These are phyloP conservation scores for Beta corolliflora DNA, from an alignment of 179 eudicot species.

Conservation along the genomic window DNA sequence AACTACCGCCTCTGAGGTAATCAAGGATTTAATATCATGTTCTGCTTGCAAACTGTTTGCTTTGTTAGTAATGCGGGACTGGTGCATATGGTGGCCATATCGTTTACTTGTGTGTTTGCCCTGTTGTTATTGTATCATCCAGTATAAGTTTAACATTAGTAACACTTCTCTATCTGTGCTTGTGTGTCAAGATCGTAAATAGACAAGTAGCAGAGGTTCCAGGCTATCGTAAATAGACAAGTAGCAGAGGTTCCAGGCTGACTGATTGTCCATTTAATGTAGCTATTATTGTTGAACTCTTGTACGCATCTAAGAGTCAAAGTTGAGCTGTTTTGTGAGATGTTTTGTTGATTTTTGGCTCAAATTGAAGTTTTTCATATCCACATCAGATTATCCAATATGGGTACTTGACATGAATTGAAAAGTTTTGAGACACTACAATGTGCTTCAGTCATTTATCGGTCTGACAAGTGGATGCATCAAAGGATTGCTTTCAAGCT, in stretches of 20 bases:
- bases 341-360: background rate
- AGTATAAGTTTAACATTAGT: background rate
- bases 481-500: background rate
- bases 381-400: background rate
- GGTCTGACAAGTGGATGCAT: background rate
- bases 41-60: background rate
- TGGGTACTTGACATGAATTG: background rate
- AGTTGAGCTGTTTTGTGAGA: background rate
- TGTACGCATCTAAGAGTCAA: background rate
- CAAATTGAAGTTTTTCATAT: background rate
- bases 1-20: conserved; percentile 67
- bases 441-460: background rate
- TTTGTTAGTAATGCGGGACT: background rate
- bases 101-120: background rate
- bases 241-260: background rate
- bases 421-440: background rate
- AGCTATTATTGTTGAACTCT: background rate
- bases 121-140: background rate
- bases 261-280: background rate
- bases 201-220: background rate
- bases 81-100: background rate
- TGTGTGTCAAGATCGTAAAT: background rate
- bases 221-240: background rate
- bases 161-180: background rate
- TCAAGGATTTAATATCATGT: background rate